Evolutionary conservation across 352 stramenopile genomes (phyloP).

Genomic region (Blastocystis sp.): DNA sequence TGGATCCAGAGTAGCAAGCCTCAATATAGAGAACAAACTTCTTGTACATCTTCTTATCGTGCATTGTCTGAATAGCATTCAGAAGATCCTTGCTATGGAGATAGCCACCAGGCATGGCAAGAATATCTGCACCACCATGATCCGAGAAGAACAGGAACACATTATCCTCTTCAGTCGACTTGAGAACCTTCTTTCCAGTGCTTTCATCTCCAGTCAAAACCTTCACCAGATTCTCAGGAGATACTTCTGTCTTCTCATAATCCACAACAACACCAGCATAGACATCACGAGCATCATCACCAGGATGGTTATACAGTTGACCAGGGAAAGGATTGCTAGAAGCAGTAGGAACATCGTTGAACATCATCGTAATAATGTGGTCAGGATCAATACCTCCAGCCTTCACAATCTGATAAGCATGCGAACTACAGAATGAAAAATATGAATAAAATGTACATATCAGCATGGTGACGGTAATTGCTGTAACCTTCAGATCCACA

Average conservation of each 20-base stretch:
- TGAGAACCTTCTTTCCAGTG: slow-evolving; percentile 72
- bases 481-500: slow-evolving; percentile 76
- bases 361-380: slow-evolving; percentile 83
- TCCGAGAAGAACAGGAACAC: slow-evolving; percentile 85
- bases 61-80: slow-evolving; percentile 74
- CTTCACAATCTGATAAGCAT: slow-evolving; percentile 79
- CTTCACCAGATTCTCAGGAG: slow-evolving; percentile 76
- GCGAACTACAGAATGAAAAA: slow-evolving; percentile 54
- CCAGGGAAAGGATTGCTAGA: slow-evolving; percentile 74
- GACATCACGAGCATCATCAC: slow-evolving; percentile 69
- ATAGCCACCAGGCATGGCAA: slow-evolving; percentile 76
- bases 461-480: slow-evolving; percentile 81
- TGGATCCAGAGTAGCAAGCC: slow-evolving; percentile 81
- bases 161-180: slow-evolving; percentile 74
- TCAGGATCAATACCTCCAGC: slow-evolving; percentile 75
- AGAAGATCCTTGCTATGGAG: slow-evolving; percentile 74
- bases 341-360: slow-evolving; percentile 75
- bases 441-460: slow-evolving; percentile 64
- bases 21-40: slow-evolving; percentile 82
- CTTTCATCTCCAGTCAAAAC: slow-evolving; percentile 76
- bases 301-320: too few relatives aligned
- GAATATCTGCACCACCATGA: slow-evolving; percentile 77
- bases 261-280: slow-evolving; percentile 70
- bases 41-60: slow-evolving; percentile 77
- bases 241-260: slow-evolving; percentile 67